Evolutionary conservation across 139 green algal genomes (phyloP).

Genomic region (Chara braunii): DNA sequence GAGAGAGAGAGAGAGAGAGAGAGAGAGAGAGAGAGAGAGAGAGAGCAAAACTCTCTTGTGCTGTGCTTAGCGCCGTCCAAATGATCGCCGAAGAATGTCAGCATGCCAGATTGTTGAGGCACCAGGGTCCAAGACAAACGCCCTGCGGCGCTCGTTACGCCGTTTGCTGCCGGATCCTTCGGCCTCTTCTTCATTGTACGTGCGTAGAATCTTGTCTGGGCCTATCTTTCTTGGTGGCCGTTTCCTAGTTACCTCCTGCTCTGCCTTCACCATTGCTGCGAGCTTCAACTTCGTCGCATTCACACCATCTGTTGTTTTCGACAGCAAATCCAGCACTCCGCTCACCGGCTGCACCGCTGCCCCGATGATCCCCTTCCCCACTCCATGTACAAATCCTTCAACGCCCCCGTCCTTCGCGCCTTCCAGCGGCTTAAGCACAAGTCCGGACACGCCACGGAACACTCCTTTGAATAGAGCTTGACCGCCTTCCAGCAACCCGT

Average conservation of each 20-base stretch:
- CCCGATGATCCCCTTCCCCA: constrained; percentile 71
- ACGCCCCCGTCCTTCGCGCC: constrained; percentile 63
- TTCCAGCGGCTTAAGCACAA: constrained; percentile 74
- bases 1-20: too few species aligned
- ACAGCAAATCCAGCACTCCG: constrained; percentile 61
- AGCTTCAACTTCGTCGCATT: constrained; percentile 42
- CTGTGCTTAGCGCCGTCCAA: too few species aligned
- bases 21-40: too few species aligned
- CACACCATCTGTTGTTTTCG: constrained; percentile 63
- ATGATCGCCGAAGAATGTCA: too few species aligned
- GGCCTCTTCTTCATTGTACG: constrained; percentile 46
- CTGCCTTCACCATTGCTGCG: constrained; percentile 34
- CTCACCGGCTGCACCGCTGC: constrained; percentile 58
- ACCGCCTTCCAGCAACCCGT: constrained; percentile 67
- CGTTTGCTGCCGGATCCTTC: too few species aligned
- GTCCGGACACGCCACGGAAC: constrained; percentile 61
- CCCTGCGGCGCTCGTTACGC: too few species aligned
- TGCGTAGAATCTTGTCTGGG: constrained; percentile 63
- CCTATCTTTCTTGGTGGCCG: constrained; percentile 61
- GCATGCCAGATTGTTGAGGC: too few species aligned
- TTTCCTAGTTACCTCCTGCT: constrained; percentile 42
- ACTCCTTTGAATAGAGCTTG: constrained; percentile 60
- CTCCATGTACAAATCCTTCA: constrained; percentile 53
- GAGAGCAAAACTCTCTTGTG: too few species aligned
- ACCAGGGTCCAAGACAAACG: too few species aligned